Evolutionary conservation across 164 flowering plant genomes (phyloP), one percentile per base, ranked within the genome.

Genomic region (Buxus sempervirens): DNA sequence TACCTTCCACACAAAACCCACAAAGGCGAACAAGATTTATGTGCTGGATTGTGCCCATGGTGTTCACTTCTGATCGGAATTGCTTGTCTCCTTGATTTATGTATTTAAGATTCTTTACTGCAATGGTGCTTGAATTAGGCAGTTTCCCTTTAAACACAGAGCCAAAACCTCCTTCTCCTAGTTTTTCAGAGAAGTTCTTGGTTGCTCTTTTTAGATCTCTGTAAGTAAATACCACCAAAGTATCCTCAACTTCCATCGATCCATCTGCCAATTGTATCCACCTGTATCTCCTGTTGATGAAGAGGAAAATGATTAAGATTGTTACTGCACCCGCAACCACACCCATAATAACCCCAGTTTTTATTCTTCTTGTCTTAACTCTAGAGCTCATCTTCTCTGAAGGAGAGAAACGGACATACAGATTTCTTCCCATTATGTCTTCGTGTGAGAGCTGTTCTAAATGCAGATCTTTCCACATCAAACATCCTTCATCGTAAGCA

Each of bases 401-500:
- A n/a, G n/a, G n/a, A n/a, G n/a, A n/a, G n/a, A n/a, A 1, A 1
- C 51, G 51, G 13, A 10, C 14, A 45, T 45, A 15, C 16, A 45
- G 18, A 45, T 45, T 15, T 45, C 16, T 15, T 24, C 70, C 74
- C 2, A 16, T 4, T 9, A 14, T 21, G 28, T 1, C 38, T 25
- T 57, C 63, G 57, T 16, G 51, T 15, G 70, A 25, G n/a, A 20
- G 20, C 41, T 64, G 65, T 19, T 19, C 19, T 23, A 69, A 24
- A 65, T 64, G 54, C 25, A 38, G 0, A 8, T 65, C 72, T 20
- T 19, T 42, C 75, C 75, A 72, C n/a, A 64, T 60, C 5, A 16
- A 67, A 57, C 79, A 76, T 4, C 25, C 9, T 45, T 20, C 7
- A 5, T 18, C n/a, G 23, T 72, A 76, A 45, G 72, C 38, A 55